phyloP scores from a whole-genome alignment of 306 rosid species.

The Lagenaria siceraria region DNA sequence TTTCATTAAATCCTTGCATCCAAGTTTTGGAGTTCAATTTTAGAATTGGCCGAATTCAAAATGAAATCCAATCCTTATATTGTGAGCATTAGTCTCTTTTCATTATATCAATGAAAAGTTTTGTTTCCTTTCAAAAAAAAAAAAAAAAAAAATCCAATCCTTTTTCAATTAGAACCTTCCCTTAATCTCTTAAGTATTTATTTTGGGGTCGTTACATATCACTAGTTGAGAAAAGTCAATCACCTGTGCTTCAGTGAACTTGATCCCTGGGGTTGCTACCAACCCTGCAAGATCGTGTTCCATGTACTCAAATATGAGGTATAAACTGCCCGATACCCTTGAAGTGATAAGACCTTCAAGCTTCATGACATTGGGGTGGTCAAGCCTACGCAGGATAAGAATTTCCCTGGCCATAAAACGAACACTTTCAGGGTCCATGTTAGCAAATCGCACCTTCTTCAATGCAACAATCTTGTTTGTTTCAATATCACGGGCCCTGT shows the following conservation, averaged over 20 bases:
- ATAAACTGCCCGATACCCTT: slow-evolving; percentile 67
- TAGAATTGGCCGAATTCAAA: no score
- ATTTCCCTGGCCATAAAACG: slow-evolving; percentile 84
- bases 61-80: no score
- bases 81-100: no score
- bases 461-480: slow-evolving; percentile 63
- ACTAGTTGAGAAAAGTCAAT: slow-evolving; percentile 1
- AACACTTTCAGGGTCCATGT: slow-evolving; percentile 82
- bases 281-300: slow-evolving; percentile 85
- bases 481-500: slow-evolving; percentile 70
- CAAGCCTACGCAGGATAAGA: slow-evolving; percentile 52
- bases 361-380: slow-evolving; percentile 91
- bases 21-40: no score
- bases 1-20: no score
- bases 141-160: no score
- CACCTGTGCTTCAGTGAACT: slow-evolving; percentile 70
- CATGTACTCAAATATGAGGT: slow-evolving; percentile 81
- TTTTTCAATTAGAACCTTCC: no score
- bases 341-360: slow-evolving; percentile 84
- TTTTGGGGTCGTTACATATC: no score
- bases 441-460: slow-evolving; percentile 77
- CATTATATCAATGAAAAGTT: no score
- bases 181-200: no score
- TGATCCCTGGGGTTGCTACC: slow-evolving; percentile 39
- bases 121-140: no score